Base-by-base conservation (phyloP, 257 asterid species). In the Avicennia marina region DNA sequence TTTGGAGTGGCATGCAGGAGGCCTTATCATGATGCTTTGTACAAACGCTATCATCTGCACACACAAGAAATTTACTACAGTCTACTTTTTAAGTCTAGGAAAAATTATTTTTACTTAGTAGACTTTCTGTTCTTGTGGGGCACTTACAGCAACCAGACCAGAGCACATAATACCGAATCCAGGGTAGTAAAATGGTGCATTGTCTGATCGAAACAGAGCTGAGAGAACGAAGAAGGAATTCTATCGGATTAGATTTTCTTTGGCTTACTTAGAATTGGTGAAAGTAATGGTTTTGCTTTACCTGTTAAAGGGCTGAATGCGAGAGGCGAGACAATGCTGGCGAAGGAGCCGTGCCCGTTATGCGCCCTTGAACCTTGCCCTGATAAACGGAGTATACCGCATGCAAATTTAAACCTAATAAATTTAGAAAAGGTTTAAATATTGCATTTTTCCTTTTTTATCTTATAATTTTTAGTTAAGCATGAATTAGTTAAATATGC, bases 291-390 rank as follows among this genome's bases (percentile, higher is more conserved):
- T 27, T 17, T 64, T 15, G 24, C 0, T 49, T 26, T 72, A 83
- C 98, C 95, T 24, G 94, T 74, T 63, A 91, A 67, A 67, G 98
- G 98, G 64, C 84, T 91, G 71, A 87, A 88, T 24, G 76, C 91
- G 54, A 91, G 63, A 15, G 96, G 98, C 6, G 95, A 81, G 72
- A 85, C 80, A 6, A 88, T 73, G 54, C 45, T 78, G 41, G 96
- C 85, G 10, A 88, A 78, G 24, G 95, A 85, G 64, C 84, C 45
- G 88, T 75, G 62, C 96, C 96, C 20, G 95, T 81, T 49, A 91
- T 77, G 77, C 94, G 85, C 7, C 98, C 98, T 56, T 85, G 98
- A 52, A 73, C 95, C 64, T 89, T 91, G n/a, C 98, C 96, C 95
- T 87, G 62, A 8, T 56, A 21, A n/a, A n/a, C n/a, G n/a, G n/a